Percentiles rank a stretch among this genome's conserved stretches.
Conservation (phyloP, 2,329 filamentous ascomycete species). For the Alternaria triticimaculans region DNA sequence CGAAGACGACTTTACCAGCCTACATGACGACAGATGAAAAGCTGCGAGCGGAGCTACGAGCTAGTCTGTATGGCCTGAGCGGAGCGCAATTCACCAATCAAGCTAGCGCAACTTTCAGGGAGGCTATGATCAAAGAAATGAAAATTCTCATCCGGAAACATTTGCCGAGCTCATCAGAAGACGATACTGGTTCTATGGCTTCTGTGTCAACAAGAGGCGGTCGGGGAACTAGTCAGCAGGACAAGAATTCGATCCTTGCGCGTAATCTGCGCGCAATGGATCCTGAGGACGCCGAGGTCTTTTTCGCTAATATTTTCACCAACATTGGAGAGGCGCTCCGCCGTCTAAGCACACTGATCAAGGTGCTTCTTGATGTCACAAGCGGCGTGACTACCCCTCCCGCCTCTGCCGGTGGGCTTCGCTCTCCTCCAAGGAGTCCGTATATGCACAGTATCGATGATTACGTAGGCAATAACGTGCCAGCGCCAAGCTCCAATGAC, state of each 20-base stretch:
- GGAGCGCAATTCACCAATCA: conserved; percentile 79
- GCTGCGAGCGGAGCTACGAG: conserved; percentile 72
- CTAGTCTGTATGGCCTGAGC: conserved; percentile 79
- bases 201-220: conserved; percentile 79
- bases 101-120: conserved; percentile 84
- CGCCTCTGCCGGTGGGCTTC: conserved; percentile 46
- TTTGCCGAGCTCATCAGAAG: conserved; percentile 90
- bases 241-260: conserved; percentile 87
- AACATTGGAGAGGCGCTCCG: conserved; percentile 86
- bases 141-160: conserved; percentile 82
- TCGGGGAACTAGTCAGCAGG: conserved; percentile 73
- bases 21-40: conserved; percentile 77
- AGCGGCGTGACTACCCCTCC: conserved; percentile 68
- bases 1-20: conserved; percentile 72
- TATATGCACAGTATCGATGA: conserved; percentile 52
- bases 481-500: conserved; percentile 28
- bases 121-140: conserved; percentile 83
- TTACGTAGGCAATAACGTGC: conserved; percentile 35
- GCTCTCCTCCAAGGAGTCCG: conserved; percentile 58
- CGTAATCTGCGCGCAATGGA: conserved; percentile 87
- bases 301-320: conserved; percentile 84
- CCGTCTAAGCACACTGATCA: conserved; percentile 86
- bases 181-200: conserved; percentile 89
- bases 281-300: conserved; percentile 80
- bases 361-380: conserved; percentile 92